A percentile compares a stretch with the other conserved stretches of the same genome.
Conservation (phyloP, 108 stramenopile genomes). For the Fragilaria crotonensis region DNA sequence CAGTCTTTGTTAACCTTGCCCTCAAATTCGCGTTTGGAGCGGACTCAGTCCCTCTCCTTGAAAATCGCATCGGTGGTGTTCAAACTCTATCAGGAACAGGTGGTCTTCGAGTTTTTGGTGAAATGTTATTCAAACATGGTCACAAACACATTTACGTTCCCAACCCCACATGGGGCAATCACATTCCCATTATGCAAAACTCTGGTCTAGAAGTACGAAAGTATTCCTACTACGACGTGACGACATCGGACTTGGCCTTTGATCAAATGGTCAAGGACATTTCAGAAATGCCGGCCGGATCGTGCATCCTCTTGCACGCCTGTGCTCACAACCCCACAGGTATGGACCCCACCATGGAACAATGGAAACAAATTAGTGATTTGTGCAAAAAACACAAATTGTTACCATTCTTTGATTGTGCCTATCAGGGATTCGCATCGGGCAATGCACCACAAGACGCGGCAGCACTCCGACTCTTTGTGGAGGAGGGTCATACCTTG, state of each 20-base stretch:
- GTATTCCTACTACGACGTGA: conserved; percentile 89
- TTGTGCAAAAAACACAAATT: conserved; percentile 73
- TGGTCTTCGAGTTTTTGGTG: conserved; percentile 90
- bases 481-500: conserved; percentile 91
- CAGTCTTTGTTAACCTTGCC: conserved; percentile 83
- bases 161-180: conserved; percentile 98
- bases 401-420: conserved; percentile 95
- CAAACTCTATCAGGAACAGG: conserved; percentile 98
- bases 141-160: conserved; percentile 89
- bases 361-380: conserved; percentile 92
- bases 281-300: conserved; percentile 72
- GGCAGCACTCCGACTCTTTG: conserved; percentile 91
- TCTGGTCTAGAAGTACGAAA: conserved; percentile 87
- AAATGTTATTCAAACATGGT: conserved; percentile 78
- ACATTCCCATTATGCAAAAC: conserved; percentile 91
- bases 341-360: conserved; percentile 93
- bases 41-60: conserved; percentile 72
- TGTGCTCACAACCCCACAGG: conserved; percentile 99
- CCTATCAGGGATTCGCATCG: conserved; percentile 97
- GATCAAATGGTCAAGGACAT: conserved; percentile 86
- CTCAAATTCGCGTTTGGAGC: conserved; percentile 94
- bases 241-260: conserved; percentile 78
- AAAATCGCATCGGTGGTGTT: conserved; percentile 81
- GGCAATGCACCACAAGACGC: conserved; percentile 94
- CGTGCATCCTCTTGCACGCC: conserved; percentile 93